Conservation (phyloP, 345 rosid genomes). For the Cardamine chenopodiifolia region DNA sequence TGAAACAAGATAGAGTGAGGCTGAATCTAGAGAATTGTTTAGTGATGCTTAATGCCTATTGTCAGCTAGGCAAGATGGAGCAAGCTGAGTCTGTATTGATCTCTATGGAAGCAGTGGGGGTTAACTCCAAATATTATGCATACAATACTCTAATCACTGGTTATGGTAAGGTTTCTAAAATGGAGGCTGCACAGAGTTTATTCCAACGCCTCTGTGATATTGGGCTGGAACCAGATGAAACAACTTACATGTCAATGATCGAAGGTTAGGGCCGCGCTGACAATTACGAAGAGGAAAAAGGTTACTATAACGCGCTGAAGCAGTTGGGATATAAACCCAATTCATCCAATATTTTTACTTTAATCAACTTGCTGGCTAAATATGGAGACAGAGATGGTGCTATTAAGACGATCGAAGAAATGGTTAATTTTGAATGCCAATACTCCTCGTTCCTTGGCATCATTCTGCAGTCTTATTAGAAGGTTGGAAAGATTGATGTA, state of each 20-base stretch:
- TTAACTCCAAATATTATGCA: constrained; percentile 64
- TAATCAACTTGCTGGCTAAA: constrained; percentile 73
- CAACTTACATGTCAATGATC: constrained; percentile 85
- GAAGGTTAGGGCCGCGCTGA: constrained; percentile 93
- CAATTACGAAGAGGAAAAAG: constrained; percentile 51
- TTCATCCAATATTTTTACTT: constrained; percentile 76
- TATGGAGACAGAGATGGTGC: constrained; percentile 72
- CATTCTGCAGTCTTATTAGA: constrained; percentile 73
- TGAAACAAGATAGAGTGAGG: constrained; percentile 60
- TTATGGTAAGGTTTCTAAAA: constrained; percentile 71
- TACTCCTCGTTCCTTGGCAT: constrained; percentile 68
- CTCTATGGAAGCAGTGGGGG: constrained; percentile 61
- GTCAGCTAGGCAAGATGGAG: constrained; percentile 80
- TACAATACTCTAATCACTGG: constrained; percentile 81
- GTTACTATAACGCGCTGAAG: constrained; percentile 66
- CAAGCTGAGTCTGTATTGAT: constrained; percentile 62
- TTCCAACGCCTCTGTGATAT: constrained; percentile 49
- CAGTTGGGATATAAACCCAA: constrained; percentile 72
- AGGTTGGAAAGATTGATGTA: constrained; percentile 59
- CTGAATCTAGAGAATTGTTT: constrained; percentile 75
- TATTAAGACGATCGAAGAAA: constrained; percentile 62
- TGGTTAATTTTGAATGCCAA: constrained; percentile 70
- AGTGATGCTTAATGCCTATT: constrained; percentile 78
- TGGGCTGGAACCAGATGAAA: constrained; percentile 78
- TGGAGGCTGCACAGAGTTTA: constrained; percentile 65